These are phyloP conservation scores for Hsuehochloa calcarea DNA, from an alignment of 176 grass and related monocot species.

Conservation along the genomic window DNA sequence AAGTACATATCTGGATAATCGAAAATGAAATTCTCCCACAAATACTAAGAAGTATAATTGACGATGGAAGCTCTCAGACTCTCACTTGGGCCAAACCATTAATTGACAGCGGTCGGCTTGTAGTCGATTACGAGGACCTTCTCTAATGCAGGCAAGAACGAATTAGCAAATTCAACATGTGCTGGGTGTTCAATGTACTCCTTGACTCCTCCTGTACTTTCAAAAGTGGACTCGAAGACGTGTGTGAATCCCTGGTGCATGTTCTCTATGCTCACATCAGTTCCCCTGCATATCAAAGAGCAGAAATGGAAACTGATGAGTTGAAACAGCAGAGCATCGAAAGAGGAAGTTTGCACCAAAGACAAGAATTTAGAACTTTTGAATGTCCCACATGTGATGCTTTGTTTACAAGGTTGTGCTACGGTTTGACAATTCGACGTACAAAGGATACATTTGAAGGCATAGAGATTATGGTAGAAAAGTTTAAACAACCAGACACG, in stretches of 20 bases:
- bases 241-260: conserved; percentile 89
- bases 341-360: background rate
- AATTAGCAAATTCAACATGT: conserved; percentile 64
- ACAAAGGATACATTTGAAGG: background rate
- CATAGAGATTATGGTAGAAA: background rate
- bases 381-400: background rate
- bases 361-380: background rate
- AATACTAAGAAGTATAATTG: background rate
- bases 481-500: background rate
- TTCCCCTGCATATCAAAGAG: conserved; percentile 53
- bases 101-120: conserved; percentile 37
- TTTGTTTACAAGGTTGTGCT: background rate
- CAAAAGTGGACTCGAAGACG: conserved; percentile 84
- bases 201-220: conserved; percentile 59
- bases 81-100: background rate
- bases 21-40: background rate
- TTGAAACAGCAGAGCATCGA: background rate
- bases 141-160: conserved; percentile 50
- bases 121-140: conserved; percentile 72
- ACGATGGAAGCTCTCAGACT: background rate
- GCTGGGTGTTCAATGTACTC: conserved; percentile 76
- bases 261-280: conserved; percentile 87
- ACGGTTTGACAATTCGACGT: background rate
- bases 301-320: background rate
- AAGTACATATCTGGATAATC: background rate